Base-by-base conservation (phyloP, 2,329 filamentous ascomycete genomes). In the Trichoderma semiorbis region DNA sequence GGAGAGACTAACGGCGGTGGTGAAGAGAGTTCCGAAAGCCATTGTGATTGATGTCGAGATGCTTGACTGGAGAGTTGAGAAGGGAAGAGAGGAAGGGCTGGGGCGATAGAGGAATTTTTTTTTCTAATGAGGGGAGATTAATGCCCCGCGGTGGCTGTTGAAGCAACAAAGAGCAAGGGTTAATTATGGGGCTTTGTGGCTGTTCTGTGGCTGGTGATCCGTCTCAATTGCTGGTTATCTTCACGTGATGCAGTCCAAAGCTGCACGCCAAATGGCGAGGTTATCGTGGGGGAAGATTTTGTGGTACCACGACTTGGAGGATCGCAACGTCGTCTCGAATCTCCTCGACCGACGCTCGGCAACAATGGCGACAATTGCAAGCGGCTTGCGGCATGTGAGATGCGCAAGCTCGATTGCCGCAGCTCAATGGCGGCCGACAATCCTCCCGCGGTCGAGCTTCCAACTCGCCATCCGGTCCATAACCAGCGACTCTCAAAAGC, bases 1-100 rank as follows among this genome's bases (percentile, higher is more conserved):
- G 21, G 66, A 7, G 34, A 26, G 50, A 70, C 84, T 78, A 91
- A 97, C 95, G 86, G 89, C 83, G 84, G 89, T 90, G 83, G 92
- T 93, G 90, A 96, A 98, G 81, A 99, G 90, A 89, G 97, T 99
- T 87, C 96, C 96, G 90, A 99, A 98, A 83, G 93, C 89, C 92
- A 97, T 97, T 84, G 89, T 93, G 87, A 83, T 80, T 73, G 72
- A 72, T 73, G 74, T 69, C 75, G 75, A 69, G 61, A 69, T 69
- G 53, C 69, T 68, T 30, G 73, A 74, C 73, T 71, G 57, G 39
- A 69, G 28, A 57, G 72, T 71, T 32, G 73, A 74, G 75, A 70
- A 71, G 39, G 32, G 50, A 73, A 70, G 61, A 57, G 71, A 62
- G 70, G 65, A 62, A 47, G 62, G 28, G 61, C 70, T 43, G 72